A percentile compares a stretch with the other conserved stretches of the same genome.
These are phyloP conservation scores for Arxiozyma heterogenica DNA, from an alignment of 1,139 yeast species.

Conservation along the genomic window DNA sequence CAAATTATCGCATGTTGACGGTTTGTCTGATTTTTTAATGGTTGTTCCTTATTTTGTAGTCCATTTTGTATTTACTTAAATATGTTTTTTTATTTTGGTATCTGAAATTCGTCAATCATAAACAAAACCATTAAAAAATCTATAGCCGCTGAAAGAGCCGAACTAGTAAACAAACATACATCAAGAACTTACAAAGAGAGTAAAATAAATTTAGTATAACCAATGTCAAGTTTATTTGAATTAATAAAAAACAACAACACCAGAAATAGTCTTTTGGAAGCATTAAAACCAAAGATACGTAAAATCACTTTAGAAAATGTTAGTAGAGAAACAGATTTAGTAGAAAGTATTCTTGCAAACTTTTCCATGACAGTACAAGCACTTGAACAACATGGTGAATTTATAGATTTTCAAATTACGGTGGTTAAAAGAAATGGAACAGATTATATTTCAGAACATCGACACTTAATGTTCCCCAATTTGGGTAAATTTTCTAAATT, in stretches of 20 bases:
- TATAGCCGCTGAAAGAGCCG: background rate
- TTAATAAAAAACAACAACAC: background rate
- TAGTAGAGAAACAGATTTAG: background rate
- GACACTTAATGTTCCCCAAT: slow-evolving; percentile 2
- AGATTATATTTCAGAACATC: background rate
- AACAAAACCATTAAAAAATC: no score
- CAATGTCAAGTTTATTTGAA: slow-evolving; percentile 1
- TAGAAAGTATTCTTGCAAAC: background rate
- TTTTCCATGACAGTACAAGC: slow-evolving; percentile 4
- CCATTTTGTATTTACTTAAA: no score
- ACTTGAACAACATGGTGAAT: slow-evolving; percentile 5
- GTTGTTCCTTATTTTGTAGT: no score
- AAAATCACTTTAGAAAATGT: background rate
- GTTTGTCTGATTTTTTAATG: no score
- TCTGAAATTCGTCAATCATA: no score
- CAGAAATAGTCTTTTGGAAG: background rate
- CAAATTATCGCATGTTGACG: no score
- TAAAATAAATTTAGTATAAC: background rate
- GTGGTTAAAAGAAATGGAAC: background rate
- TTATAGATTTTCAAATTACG: slow-evolving; percentile 1
- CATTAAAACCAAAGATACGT: slow-evolving; percentile 3
- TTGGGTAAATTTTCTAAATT: slow-evolving; percentile 1
- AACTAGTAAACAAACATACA: background rate
- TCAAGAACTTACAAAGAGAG: no score
- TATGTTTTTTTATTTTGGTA: no score